Evolutionary conservation across 352 stramenopile species (phyloP), one percentile per base, ranked within the genome.

Genomic region (Phytophthora lateralis): DNA sequence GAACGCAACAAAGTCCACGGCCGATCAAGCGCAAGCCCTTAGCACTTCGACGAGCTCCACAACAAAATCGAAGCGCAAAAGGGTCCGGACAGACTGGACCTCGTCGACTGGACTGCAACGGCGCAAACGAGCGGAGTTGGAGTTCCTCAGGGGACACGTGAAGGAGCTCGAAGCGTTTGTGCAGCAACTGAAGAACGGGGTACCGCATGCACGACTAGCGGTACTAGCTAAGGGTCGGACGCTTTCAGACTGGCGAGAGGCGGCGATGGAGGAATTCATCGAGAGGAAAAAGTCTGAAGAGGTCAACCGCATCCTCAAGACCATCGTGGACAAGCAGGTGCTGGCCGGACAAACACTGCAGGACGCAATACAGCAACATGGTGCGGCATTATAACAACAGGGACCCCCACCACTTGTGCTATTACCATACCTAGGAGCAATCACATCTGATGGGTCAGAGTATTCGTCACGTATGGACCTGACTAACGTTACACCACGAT

Each of bases 201-300:
- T 11, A 17, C 20, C 35, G 6, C 15, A 10, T 15, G 4, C 12
- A 6, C 32, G 32, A 38, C 32, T 38, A n/a, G 12, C 32, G 17
- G 5, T 4, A n/a, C 32, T 14, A 38, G 10, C 32, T 38, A n/a
- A 38, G 32, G 32, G 5, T 17, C 32, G 17, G 15, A 38, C 11
- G 6, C 5, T 14, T n/a, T n/a, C 35, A 10, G 35, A 58, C 6
- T 64, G 56, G 56, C 35, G 21, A 34, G 46, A 57, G 21, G 18
- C 45, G 9, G 58, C 58, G 20, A 9, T 61, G 34, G 20, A 45
- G 3, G 58, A 60, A 42, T 61, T 55, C 10, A 29, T 50, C 9
- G 49, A 66, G 11, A 49, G 58, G 41, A 49, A 55, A 24, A 66
- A 66, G 21, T 46, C 48, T 1, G 58, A 66, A 46, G 58, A 60